A percentile compares a stretch with the other conserved stretches of the same genome.
These are phyloP conservation scores for Nemania serpens DNA, from an alignment of 2,329 filamentous ascomycete species.

Conservation along the genomic window DNA sequence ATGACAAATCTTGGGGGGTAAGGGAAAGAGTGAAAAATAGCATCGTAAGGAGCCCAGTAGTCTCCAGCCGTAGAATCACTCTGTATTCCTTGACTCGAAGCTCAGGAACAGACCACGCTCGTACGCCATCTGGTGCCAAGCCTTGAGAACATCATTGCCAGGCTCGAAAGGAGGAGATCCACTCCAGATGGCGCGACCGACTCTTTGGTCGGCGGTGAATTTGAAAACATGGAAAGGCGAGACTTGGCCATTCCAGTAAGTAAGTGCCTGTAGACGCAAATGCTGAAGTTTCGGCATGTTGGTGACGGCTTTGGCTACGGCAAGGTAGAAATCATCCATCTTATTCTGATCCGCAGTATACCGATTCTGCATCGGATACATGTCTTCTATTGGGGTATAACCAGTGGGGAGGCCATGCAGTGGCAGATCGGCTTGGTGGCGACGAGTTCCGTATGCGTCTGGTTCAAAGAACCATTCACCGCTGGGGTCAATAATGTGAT, in stretches of 20 bases:
- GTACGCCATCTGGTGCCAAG: conserved; percentile 14
- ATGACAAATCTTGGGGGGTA: background rate
- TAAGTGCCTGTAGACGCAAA: conserved; percentile 13
- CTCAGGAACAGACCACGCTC: conserved; percentile 3
- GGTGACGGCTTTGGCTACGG: conserved; percentile 13
- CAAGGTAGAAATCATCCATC: conserved; percentile 18
- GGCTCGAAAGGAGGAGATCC: conserved; percentile 11
- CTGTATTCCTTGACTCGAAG: background rate
- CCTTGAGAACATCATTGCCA: background rate
- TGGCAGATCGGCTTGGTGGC: conserved; percentile 3
- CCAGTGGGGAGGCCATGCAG: conserved; percentile 4
- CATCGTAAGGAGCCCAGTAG: background rate
- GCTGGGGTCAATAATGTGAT: conserved; percentile 13
- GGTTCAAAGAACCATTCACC: conserved; percentile 20
- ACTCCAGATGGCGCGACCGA: conserved; percentile 2
- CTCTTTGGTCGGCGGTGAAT: background rate
- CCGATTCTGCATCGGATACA: conserved; percentile 7
- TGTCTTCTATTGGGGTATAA: conserved; percentile 7
- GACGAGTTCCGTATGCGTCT: background rate
- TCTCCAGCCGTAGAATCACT: background rate
- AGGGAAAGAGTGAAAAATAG: background rate
- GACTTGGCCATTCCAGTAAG: background rate
- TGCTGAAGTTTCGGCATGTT: conserved; percentile 19
- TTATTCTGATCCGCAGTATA: conserved; percentile 11
- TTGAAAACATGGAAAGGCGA: conserved; percentile 14